phyloP scores from a whole-genome alignment of 2,329 filamentous ascomycete genomes.

The Penicillium glabrum region DNA sequence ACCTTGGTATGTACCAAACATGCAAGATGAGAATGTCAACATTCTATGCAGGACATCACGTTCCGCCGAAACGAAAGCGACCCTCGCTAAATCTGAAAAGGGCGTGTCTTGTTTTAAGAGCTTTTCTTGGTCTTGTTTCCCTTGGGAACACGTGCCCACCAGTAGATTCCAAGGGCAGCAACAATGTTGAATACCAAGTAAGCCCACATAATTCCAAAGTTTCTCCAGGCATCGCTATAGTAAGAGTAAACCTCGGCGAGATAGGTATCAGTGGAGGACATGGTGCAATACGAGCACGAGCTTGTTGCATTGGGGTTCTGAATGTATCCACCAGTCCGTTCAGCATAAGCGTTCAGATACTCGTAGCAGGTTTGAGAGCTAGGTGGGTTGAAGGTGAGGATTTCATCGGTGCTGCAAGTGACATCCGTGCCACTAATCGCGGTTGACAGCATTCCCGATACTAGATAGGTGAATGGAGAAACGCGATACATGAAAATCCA shows the following conservation, averaged over 20 bases:
- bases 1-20: neutral
- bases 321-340: neutral
- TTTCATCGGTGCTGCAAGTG: neutral
- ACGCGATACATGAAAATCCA: conserved; percentile 81
- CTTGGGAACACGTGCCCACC: neutral
- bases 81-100: neutral
- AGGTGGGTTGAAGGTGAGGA: neutral
- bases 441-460: neutral
- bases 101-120: neutral
- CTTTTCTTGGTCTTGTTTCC: neutral
- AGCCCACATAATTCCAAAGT: neutral
- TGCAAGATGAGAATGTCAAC: neutral
- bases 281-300: neutral
- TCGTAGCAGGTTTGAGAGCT: neutral
- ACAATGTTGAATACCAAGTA: conserved; percentile 47
- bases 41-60: neutral
- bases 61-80: neutral
- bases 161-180: neutral
- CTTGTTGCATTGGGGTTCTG: neutral
- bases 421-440: neutral
- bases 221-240: neutral
- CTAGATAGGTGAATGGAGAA: conserved; percentile 73
- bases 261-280: neutral
- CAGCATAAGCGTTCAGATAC: neutral
- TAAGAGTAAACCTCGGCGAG: neutral